phyloP scores from a whole-genome alignment of 2,329 filamentous ascomycete genomes.

The Pseudogymnoascus sp. region DNA sequence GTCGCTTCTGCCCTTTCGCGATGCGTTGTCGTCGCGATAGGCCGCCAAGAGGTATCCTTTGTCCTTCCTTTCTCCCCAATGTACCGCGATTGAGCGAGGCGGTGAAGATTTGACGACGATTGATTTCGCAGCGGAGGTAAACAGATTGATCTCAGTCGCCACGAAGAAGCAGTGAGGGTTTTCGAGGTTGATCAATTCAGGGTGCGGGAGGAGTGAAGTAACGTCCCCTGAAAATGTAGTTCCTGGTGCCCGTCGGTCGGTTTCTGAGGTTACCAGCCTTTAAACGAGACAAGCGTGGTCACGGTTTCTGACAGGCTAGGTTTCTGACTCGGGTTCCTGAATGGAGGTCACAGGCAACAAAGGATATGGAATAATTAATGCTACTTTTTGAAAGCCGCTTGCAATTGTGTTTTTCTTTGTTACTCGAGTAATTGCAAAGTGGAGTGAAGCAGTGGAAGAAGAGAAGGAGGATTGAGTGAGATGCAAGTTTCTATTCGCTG shows the following conservation, averaged over 20 bases:
- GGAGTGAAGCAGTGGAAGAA: background rate
- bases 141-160: background rate
- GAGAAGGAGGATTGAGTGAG: background rate
- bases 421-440: background rate
- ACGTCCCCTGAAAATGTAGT: constrained; percentile 7
- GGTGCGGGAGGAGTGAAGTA: constrained; percentile 2
- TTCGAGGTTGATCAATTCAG: constrained; percentile 4
- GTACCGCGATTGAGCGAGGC: background rate
- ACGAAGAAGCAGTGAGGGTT: background rate
- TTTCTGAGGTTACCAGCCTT: constrained; percentile 9
- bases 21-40: constrained; percentile 5
- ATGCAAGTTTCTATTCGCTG: background rate
- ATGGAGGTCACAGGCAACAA: background rate
- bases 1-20: constrained; percentile 2
- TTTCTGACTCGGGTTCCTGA: constrained; percentile 3
- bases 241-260: constrained; percentile 1
- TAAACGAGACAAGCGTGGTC: constrained; percentile 10
- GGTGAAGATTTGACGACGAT: background rate
- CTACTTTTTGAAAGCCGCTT: background rate
- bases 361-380: background rate
- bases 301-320: constrained; percentile 4
- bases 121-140: background rate
- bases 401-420: background rate
- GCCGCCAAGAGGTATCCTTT: constrained; percentile 1
- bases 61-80: background rate